Evolutionary conservation across 805 yeast species (phyloP).

Genomic region (Kodamaea nitidulidarum): DNA sequence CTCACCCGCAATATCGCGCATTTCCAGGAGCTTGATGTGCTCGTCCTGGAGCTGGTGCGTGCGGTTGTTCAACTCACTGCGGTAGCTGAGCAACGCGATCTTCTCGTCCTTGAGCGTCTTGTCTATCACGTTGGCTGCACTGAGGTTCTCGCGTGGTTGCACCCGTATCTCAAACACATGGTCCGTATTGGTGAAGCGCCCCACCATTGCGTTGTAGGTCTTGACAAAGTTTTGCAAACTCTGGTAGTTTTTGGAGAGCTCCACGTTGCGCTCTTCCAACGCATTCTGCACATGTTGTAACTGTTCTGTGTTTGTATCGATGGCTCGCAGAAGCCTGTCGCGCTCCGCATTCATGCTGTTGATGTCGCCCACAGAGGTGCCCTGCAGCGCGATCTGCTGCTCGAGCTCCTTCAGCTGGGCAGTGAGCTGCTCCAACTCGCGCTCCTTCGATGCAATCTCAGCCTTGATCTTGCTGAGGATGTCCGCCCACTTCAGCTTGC

Average conservation of each 20-base stretch:
- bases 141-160: slow-evolving; percentile 11
- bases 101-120: slow-evolving; percentile 45
- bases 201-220: slow-evolving; percentile 53
- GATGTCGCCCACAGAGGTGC: slow-evolving; percentile 58
- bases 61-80: slow-evolving; percentile 36
- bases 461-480: slow-evolving; percentile 52
- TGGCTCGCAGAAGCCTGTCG: slow-evolving; percentile 50
- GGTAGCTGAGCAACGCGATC: slow-evolving; percentile 27
- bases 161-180: slow-evolving; percentile 41
- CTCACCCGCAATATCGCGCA: slow-evolving; percentile 53
- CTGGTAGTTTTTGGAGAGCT: slow-evolving; percentile 47
- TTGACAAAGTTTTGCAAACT: slow-evolving; percentile 49
- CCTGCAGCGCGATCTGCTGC: slow-evolving; percentile 44
- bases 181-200: slow-evolving; percentile 40
- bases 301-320: slow-evolving; percentile 43
- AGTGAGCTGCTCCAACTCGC: slow-evolving; percentile 40
- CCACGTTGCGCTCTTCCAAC: slow-evolving; percentile 47
- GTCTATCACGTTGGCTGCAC: slow-evolving; percentile 36
- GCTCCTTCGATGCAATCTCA: slow-evolving; percentile 47
- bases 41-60: slow-evolving; percentile 55
- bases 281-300: slow-evolving; percentile 45
- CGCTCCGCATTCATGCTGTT: slow-evolving; percentile 61
- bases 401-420: slow-evolving; percentile 40
- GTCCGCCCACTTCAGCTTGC: slow-evolving; percentile 61
- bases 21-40: slow-evolving; percentile 52